These are phyloP conservation scores for Hortaea werneckii DNA, from an alignment of 2,329 filamentous ascomycete genomes.

Conservation along the genomic window DNA sequence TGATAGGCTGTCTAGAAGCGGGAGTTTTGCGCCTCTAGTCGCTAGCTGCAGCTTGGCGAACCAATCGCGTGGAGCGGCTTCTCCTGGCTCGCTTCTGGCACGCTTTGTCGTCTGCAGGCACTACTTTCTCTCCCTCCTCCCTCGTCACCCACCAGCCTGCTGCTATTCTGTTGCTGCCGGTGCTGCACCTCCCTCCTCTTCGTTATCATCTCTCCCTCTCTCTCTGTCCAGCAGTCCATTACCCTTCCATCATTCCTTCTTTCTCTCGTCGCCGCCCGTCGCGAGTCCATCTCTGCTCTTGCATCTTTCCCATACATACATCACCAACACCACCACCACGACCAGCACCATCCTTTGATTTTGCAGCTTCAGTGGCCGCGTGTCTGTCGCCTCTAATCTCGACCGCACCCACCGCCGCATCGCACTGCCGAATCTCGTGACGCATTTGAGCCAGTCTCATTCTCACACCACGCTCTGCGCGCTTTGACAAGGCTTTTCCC, in stretches of 20 bases:
- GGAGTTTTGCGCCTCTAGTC: neutral
- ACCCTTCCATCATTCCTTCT: constrained; percentile 8
- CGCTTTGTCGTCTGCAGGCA: neutral
- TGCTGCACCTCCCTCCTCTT: neutral
- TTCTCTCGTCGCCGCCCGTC: constrained; percentile 1
- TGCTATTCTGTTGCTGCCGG: neutral
- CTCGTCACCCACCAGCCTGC: neutral
- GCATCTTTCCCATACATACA: constrained; percentile 1
- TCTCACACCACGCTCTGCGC: neutral
- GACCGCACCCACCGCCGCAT: neutral
- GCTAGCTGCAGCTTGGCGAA: neutral
- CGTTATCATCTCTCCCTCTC: neutral
- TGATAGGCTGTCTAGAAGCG: neutral
- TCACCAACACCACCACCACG: neutral
- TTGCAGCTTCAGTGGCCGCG: neutral
- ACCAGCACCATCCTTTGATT: neutral
- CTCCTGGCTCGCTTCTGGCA: neutral
- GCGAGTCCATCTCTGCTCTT: neutral
- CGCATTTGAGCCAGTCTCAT: constrained; percentile 5
- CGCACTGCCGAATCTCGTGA: neutral
- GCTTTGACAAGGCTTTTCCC: neutral
- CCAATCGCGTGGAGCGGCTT: neutral
- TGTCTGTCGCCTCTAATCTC: neutral
- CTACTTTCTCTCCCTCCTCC: neutral
- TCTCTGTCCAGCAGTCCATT: constrained; percentile 1